phyloP scores from a whole-genome alignment of 768 basidiomycete genomes.

The Lentinula boryana region DNA sequence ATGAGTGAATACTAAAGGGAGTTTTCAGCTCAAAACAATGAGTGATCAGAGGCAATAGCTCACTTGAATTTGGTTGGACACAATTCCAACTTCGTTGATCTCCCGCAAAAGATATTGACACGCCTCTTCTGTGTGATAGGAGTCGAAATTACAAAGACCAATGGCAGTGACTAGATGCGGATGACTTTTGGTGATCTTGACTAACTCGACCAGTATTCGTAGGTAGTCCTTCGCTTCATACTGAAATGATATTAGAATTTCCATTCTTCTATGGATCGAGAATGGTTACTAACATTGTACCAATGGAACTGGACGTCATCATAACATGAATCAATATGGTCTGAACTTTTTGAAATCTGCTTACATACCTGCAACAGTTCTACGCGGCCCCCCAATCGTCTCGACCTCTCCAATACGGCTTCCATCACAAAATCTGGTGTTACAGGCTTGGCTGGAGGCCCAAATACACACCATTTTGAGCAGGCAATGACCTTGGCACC shows the following conservation, averaged over 20 bases:
- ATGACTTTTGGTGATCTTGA: slow-evolving; percentile 11
- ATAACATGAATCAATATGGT: neutral
- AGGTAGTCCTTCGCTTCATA: slow-evolving; percentile 12
- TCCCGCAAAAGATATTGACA: slow-evolving; percentile 29
- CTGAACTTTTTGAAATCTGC: neutral
- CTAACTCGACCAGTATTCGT: slow-evolving; percentile 7
- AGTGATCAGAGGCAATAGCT: neutral
- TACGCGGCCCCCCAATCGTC: slow-evolving; percentile 35
- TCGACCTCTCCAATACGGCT: slow-evolving; percentile 44
- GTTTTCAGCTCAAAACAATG: neutral
- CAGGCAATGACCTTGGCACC: slow-evolving; percentile 35
- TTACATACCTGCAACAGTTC: slow-evolving; percentile 50
- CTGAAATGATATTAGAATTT: neutral
- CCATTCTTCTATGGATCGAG: neutral
- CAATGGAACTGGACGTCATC: slow-evolving; percentile 42
- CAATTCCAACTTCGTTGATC: slow-evolving; percentile 47
- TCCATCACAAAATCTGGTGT: slow-evolving; percentile 41
- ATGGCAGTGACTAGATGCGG: slow-evolving; percentile 34
- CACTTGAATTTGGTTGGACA: slow-evolving; percentile 60
- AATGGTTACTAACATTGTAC: slow-evolving; percentile 34
- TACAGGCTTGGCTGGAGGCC: slow-evolving; percentile 21
- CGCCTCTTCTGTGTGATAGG: slow-evolving; percentile 47
- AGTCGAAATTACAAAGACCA: slow-evolving; percentile 57
- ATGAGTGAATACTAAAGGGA: slow-evolving; percentile 48
- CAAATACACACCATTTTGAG: slow-evolving; percentile 60